Percentiles rank a stretch among this genome's conserved stretches.
Evolutionary conservation across 306 rosid species (phyloP).

Genomic region (Sindora glabra): DNA sequence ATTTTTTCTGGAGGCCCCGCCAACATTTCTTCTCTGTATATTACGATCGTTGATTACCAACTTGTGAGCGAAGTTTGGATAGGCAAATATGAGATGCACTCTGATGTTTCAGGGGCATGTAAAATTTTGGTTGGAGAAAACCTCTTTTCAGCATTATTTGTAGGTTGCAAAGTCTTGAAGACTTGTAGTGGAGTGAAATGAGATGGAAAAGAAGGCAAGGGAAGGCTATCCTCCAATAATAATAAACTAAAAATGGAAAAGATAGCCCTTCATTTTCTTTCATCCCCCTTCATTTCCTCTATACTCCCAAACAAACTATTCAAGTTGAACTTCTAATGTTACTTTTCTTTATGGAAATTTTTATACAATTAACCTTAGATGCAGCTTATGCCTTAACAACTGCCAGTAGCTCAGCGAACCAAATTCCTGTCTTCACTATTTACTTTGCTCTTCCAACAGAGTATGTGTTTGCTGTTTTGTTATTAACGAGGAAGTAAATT

Average conservation of each 20-base stretch:
- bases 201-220: too few species aligned
- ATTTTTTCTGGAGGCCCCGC: neutral
- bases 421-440: neutral
- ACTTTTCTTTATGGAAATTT: neutral
- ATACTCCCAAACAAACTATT: too few species aligned
- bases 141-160: neutral
- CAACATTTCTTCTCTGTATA: neutral
- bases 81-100: neutral
- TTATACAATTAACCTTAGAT: neutral
- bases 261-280: too few species aligned
- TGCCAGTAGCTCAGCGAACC: neutral
- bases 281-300: too few species aligned
- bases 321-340: neutral
- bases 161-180: too few species aligned
- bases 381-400: neutral
- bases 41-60: too few species aligned
- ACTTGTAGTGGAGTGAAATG: too few species aligned
- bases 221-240: too few species aligned
- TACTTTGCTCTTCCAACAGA: neutral
- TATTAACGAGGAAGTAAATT: too few species aligned
- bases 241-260: too few species aligned
- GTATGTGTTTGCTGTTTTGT: neutral
- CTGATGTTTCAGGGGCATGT: neutral
- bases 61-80: neutral
- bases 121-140: neutral